These are phyloP conservation scores for Phoenix dactylifera DNA, from an alignment of 176 grass and related monocot genomes.

Conservation along the genomic window DNA sequence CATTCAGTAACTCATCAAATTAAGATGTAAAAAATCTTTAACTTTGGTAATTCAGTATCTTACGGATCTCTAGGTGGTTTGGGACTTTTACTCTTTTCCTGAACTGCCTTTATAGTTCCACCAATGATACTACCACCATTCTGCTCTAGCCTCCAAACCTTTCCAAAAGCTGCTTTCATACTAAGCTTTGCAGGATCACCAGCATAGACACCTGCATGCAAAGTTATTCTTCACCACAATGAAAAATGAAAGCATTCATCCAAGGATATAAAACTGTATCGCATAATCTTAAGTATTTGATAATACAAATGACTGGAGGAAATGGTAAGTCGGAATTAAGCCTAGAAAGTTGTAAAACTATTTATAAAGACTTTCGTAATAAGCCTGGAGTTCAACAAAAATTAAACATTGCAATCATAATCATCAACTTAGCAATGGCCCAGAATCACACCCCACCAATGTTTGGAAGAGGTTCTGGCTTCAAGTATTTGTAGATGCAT, in stretches of 20 bases:
- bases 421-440: no score
- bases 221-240: neutral
- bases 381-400: no score
- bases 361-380: no score
- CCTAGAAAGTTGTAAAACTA: no score
- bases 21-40: conserved; percentile 1
- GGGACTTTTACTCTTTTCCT: conserved; percentile 53
- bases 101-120: conserved; percentile 88
- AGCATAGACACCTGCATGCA: conserved; percentile 66
- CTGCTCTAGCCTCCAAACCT: conserved; percentile 75
- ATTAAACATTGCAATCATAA: no score
- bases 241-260: neutral
- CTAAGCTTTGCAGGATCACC: conserved; percentile 87
- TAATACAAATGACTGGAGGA: no score
- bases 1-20: neutral
- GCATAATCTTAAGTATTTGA: no score
- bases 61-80: conserved; percentile 65
- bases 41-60: conserved; percentile 14
- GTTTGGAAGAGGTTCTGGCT: no score
- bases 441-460: no score
- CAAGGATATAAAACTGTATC: no score
- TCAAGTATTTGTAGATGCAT: no score
- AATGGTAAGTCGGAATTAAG: no score
- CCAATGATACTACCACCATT: conserved; percentile 82
- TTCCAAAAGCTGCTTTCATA: conserved; percentile 96